Conservation (phyloP, 2,329 filamentous ascomycete species). For the Magnaporthiopsis rhizophila region DNA sequence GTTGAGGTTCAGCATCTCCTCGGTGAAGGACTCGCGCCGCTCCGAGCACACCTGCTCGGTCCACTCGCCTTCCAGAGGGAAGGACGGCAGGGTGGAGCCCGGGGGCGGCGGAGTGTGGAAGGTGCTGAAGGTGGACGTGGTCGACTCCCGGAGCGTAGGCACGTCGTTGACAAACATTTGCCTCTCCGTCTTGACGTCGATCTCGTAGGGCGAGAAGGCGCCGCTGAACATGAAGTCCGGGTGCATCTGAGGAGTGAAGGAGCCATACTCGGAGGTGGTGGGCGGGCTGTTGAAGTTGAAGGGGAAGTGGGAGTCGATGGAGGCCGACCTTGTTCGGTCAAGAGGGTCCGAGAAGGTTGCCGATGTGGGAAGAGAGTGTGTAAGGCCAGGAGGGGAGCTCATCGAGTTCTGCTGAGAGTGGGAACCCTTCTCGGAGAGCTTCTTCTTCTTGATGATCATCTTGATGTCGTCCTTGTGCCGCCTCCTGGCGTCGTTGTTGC, state of each 20-base stretch:
- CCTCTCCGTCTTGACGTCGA: constrained; percentile 91
- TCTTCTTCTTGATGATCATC: constrained; percentile 94
- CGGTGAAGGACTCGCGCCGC: constrained; percentile 57
- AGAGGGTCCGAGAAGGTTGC: constrained; percentile 71
- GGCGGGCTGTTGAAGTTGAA: constrained; percentile 66
- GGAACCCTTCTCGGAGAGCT: constrained; percentile 78
- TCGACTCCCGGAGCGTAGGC: constrained; percentile 76
- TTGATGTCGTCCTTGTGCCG: constrained; percentile 94
- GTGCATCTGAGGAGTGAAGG: constrained; percentile 55
- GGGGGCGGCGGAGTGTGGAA: constrained; percentile 70
- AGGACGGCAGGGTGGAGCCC: constrained; percentile 56
- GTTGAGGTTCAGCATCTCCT: constrained; percentile 63
- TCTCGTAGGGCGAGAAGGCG: constrained; percentile 67
- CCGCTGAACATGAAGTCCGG: constrained; percentile 46
- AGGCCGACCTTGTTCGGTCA: constrained; percentile 65
- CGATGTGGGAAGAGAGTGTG: constrained; percentile 73
- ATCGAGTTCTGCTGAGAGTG: constrained; percentile 46
- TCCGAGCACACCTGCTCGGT: constrained; percentile 62
- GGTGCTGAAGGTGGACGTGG: constrained; percentile 88
- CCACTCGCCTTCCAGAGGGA: constrained; percentile 59
- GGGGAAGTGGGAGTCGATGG: constrained; percentile 72
- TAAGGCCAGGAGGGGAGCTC: constrained; percentile 67
- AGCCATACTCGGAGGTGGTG: constrained; percentile 44
- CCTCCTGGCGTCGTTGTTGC: constrained; percentile 78
- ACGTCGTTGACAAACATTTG: constrained; percentile 92